Conservation (phyloP, 2,329 filamentous ascomycete genomes). For the Microdochium bolleyi region DNA sequence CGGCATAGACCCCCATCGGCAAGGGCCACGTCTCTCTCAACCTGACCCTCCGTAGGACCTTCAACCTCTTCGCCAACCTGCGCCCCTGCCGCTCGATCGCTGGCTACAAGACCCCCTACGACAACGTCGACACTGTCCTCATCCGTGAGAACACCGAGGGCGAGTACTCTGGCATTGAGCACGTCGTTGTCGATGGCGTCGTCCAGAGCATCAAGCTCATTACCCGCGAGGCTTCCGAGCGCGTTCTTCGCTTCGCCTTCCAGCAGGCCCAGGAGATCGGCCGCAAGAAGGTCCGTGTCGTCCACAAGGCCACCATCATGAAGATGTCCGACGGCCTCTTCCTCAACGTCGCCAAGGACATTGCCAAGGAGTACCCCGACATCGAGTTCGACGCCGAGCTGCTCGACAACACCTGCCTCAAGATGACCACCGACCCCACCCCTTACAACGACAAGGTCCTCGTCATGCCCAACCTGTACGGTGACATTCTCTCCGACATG, state of each 20-base stretch:
- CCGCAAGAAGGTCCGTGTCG: slow-evolving; percentile 92
- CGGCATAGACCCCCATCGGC: slow-evolving; percentile 74
- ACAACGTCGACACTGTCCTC: slow-evolving; percentile 91
- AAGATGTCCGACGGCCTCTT: slow-evolving; percentile 99
- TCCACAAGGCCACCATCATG: slow-evolving; percentile 99
- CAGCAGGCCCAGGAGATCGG: slow-evolving; percentile 92
- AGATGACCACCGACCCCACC: slow-evolving; percentile 92
- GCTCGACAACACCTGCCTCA: slow-evolving; percentile 97
- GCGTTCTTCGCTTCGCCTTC: slow-evolving; percentile 95
- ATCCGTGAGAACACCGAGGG: slow-evolving; percentile 99
- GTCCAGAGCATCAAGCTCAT: slow-evolving; percentile 99
- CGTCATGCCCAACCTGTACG: slow-evolving; percentile 97
- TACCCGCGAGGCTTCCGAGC: slow-evolving; percentile 87
- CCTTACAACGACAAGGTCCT: slow-evolving; percentile 99
- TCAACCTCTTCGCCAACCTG: slow-evolving; percentile 99
- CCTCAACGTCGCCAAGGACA: slow-evolving; percentile 74
- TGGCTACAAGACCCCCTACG: slow-evolving; percentile 98
- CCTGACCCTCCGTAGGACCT: slow-evolving; percentile 94
- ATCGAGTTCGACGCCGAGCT: slow-evolving; percentile 98
- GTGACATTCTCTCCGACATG: slow-evolving; percentile 99
- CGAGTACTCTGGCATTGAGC: slow-evolving; percentile 98
- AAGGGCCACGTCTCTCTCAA: slow-evolving; percentile 99
- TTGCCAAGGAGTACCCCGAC: slow-evolving; percentile 90
- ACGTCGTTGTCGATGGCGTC: slow-evolving; percentile 94
- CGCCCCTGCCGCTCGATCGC: slow-evolving; percentile 95